Evolutionary conservation across 768 basidiomycete genomes (phyloP), one percentile per base, ranked within the genome.

Genomic region (Lepiota subincarnata): DNA sequence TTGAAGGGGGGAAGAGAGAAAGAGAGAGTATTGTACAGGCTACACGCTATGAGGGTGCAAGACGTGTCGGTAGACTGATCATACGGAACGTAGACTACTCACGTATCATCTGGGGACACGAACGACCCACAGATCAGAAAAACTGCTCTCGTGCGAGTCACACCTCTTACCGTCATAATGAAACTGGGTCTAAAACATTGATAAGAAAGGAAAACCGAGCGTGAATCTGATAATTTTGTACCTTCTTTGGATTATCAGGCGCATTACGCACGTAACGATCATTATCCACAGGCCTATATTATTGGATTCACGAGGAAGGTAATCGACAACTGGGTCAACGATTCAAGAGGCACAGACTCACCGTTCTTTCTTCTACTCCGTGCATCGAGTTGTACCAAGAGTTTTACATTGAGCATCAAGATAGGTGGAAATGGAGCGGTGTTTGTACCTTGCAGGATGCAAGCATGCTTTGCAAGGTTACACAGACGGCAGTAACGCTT

Each of bases 391-490:
- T 14, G 47, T 24, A 14, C 37, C 18, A 26, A 14, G 14, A 43
- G 22, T 14, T n/a, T n/a, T 31, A 36, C 42, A 3, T 40, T 14
- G 14, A 37, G 38, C 36, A 36, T 34, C 26, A 35, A n/a, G n/a
- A 38, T 40, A 39, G 12, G 13, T 39, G 13, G 42, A 41, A 35
- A 41, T 3, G 13, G n/a, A 35, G 13, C 7, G n/a, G 18, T 34
- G 14, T n/a, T 55, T 58, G 42, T 57, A 88, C 91, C 83, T 90
- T 94, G 81, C 89, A 92, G 6, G 88, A 91, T 19, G 90, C 92
- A 53, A 95, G 77, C 92, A 95, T 95, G 62, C 88, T 90, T 71
- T 94, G 92, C 43, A 95, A 69, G 3, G 92, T 93, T 14, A 92
- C 80, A 62, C 89, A 92, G 39, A 93, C 82, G 2, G 89, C 80